phyloP scores from a whole-genome alignment of 345 rosid species.

The Eucalyptus regnans region DNA sequence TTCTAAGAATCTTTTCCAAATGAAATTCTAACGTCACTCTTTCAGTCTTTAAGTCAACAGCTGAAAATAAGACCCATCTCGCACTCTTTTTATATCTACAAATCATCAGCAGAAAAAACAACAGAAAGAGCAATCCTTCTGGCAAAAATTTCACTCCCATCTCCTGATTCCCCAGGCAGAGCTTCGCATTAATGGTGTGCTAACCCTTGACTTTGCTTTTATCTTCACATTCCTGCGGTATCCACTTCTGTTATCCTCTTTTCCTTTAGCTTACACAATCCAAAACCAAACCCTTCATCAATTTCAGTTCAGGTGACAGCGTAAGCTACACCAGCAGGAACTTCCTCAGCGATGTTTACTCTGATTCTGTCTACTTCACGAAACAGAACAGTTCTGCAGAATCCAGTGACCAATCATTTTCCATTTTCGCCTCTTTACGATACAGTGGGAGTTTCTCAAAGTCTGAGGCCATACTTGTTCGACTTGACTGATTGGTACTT shows the following conservation, averaged over 20 bases:
- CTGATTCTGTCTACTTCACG: background rate
- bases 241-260: background rate
- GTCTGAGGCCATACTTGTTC: constrained; percentile 13
- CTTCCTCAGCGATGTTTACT: background rate
- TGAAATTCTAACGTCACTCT: background rate
- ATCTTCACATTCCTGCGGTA: background rate
- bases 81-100: background rate
- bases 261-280: background rate
- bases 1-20: background rate
- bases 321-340: background rate
- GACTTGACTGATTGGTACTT: constrained; percentile 3
- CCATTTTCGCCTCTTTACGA: constrained; percentile 2
- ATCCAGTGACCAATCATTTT: background rate
- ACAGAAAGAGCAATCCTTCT: background rate
- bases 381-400: background rate
- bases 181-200: background rate
- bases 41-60: background rate
- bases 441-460: constrained; percentile 30
- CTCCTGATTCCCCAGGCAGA: background rate
- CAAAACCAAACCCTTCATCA: background rate
- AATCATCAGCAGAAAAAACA: background rate
- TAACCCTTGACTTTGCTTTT: background rate
- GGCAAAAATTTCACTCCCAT: background rate
- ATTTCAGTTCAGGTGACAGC: constrained; percentile 7
- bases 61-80: background rate